Evolutionary conservation across 1,284 basidiomycete genomes (phyloP).

Genomic region (Schizopora paradoxa): DNA sequence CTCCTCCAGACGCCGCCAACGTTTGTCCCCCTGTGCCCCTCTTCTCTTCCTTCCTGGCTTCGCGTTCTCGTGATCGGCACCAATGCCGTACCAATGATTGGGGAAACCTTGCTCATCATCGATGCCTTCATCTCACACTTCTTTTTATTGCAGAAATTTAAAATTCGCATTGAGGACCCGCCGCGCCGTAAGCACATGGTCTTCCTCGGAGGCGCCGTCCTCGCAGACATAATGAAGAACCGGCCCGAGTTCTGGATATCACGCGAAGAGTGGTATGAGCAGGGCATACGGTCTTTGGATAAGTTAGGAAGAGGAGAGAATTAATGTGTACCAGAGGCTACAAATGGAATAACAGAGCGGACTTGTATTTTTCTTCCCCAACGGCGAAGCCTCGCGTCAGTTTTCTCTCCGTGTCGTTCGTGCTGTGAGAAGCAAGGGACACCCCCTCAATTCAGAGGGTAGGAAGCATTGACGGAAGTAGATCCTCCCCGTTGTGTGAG

Average conservation of each 20-base stretch:
- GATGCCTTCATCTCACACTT: not conserved
- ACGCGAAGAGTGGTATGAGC: constrained; percentile 89
- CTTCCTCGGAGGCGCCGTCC: constrained; percentile 93
- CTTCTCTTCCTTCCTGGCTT: constrained; percentile 8
- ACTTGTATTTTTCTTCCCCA: too few species aligned
- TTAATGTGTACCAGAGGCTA: too few species aligned
- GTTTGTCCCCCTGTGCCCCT: not conserved
- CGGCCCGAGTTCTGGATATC: constrained; percentile 95
- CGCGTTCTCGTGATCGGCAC: too few species aligned
- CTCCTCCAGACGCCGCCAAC: not conserved
- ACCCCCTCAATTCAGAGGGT: too few species aligned
- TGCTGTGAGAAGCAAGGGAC: too few species aligned
- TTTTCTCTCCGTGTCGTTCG: too few species aligned
- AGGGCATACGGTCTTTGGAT: constrained; percentile 76
- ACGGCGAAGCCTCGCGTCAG: too few species aligned
- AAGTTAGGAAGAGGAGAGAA: constrained; percentile 73
- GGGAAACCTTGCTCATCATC: not conserved
- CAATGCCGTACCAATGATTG: too few species aligned
- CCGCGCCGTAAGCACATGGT: constrained; percentile 99
- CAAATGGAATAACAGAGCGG: too few species aligned
- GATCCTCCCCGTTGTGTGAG: too few species aligned
- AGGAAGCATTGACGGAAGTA: too few species aligned
- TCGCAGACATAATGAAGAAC: constrained; percentile 98
- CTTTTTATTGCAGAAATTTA: constrained; percentile 78
- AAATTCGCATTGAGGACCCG: constrained; percentile 97